These are phyloP conservation scores for Cucumis cinereus DNA, from an alignment of 306 rosid species.

Conservation along the genomic window DNA sequence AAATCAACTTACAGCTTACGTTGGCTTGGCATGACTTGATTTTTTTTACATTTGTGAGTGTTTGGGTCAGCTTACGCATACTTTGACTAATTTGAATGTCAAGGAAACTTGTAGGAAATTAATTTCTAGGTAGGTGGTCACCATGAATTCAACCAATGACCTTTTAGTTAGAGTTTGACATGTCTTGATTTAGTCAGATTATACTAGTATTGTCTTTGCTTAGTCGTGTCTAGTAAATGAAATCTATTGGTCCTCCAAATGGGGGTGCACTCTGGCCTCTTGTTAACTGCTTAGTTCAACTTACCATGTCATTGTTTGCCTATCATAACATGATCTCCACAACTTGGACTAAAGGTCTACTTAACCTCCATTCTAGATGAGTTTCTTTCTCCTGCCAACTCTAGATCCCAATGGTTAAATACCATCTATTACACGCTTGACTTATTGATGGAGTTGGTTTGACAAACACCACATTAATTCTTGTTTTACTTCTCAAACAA, in stretches of 20 bases:
- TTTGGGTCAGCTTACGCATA: no score
- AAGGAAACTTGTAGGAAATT: no score
- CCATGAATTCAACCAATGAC: no score
- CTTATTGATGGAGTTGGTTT: not conserved
- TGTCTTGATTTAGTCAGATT: not conserved
- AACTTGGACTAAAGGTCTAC: not conserved
- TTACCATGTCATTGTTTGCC: not conserved
- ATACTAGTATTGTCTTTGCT: not conserved
- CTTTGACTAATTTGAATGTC: no score
- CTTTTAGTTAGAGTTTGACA: no score
- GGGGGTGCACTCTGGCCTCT: not conserved
- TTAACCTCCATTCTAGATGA: not conserved
- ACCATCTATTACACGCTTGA: not conserved
- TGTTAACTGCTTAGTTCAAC: not conserved
- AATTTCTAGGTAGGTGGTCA: no score
- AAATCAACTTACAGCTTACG: not conserved
- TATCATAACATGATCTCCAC: not conserved
- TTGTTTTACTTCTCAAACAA: not conserved
- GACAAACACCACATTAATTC: no score
- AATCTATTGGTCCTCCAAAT: not conserved
- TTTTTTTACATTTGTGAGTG: no score
- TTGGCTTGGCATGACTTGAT: not conserved
- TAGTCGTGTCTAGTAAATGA: not conserved
- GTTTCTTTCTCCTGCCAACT: no score
- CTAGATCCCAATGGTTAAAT: not conserved